Evolutionary conservation across 257 asterid species (phyloP).

Genomic region (Voacanga thouarsii): DNA sequence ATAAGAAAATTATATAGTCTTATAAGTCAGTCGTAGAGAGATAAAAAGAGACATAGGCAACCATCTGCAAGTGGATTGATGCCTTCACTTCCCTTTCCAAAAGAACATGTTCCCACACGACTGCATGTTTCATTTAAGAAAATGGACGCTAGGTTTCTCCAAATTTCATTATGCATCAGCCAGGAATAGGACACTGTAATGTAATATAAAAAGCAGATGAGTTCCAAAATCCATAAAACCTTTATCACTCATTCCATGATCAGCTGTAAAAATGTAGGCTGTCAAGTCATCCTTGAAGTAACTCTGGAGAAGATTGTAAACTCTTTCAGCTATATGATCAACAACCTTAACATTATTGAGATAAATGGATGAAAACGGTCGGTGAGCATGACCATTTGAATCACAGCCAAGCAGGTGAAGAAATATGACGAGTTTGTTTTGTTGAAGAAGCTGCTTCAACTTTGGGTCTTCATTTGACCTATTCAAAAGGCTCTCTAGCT

Average conservation of each 20-base stretch:
- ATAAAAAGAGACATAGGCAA: neutral
- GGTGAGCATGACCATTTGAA: slow-evolving; percentile 99
- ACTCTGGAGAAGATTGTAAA: slow-evolving; percentile 82
- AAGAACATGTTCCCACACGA: neutral
- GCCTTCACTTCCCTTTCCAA: neutral
- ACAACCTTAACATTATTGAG: slow-evolving; percentile 98
- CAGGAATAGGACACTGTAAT: neutral
- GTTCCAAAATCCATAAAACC: slow-evolving; percentile 39
- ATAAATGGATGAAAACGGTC: slow-evolving; percentile 87
- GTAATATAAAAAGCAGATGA: slow-evolving; percentile 8
- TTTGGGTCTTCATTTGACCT: slow-evolving; percentile 67
- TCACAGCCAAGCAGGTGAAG: slow-evolving; percentile 96
- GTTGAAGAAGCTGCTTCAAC: slow-evolving; percentile 77
- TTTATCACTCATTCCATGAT: slow-evolving; percentile 99
- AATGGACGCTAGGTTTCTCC: neutral
- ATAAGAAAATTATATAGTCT: neutral
- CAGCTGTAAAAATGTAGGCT: slow-evolving; percentile 90
- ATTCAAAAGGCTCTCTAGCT: slow-evolving; percentile 76
- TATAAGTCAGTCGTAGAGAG: neutral
- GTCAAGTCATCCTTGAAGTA: slow-evolving; percentile 84
- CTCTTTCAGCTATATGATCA: slow-evolving; percentile 90
- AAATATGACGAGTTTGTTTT: slow-evolving; percentile 78
- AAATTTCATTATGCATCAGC: neutral
- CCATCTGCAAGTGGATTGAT: neutral
- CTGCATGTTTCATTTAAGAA: neutral